Percentiles rank a stretch among this genome's conserved stretches.
Evolutionary conservation across 2,329 filamentous ascomycete species (phyloP).

Genomic region (Cladosporium sp.): DNA sequence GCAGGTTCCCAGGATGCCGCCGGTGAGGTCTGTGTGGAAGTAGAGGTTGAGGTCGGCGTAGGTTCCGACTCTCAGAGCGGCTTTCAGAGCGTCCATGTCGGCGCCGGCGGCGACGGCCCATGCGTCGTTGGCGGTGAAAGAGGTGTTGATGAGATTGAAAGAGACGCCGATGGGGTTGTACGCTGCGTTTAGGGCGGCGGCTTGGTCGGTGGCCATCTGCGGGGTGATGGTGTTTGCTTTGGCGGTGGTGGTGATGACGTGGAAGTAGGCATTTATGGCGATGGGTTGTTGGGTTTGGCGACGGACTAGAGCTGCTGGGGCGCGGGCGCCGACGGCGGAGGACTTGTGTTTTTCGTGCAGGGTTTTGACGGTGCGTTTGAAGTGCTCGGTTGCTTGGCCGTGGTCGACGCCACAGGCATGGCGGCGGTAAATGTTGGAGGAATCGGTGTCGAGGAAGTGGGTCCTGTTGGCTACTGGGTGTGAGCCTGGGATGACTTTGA

Average conservation of each 20-base stretch:
- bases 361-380: constrained; percentile 34
- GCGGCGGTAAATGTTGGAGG: constrained; percentile 28
- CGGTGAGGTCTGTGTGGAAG: constrained; percentile 52
- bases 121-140: constrained; percentile 49
- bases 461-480: constrained; percentile 12
- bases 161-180: constrained; percentile 49
- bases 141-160: constrained; percentile 48
- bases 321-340: constrained; percentile 16
- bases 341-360: constrained; percentile 30
- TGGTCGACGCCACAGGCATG: constrained; percentile 43
- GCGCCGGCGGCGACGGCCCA: constrained; percentile 49
- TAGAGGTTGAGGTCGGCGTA: constrained; percentile 57
- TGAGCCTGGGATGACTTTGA: background rate
- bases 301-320: constrained; percentile 19
- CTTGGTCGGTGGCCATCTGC: constrained; percentile 37
- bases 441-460: constrained; percentile 25
- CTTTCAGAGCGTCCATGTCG: constrained; percentile 51
- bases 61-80: constrained; percentile 48
- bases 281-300: constrained; percentile 27
- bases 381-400: constrained; percentile 34
- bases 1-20: constrained; percentile 51
- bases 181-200: constrained; percentile 37
- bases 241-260: constrained; percentile 39
- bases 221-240: constrained; percentile 37
- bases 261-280: constrained; percentile 41